Evolutionary conservation across 2,329 filamentous ascomycete species (phyloP), one percentile per base, ranked within the genome.

Genomic region (Xylariaceae sp.): DNA sequence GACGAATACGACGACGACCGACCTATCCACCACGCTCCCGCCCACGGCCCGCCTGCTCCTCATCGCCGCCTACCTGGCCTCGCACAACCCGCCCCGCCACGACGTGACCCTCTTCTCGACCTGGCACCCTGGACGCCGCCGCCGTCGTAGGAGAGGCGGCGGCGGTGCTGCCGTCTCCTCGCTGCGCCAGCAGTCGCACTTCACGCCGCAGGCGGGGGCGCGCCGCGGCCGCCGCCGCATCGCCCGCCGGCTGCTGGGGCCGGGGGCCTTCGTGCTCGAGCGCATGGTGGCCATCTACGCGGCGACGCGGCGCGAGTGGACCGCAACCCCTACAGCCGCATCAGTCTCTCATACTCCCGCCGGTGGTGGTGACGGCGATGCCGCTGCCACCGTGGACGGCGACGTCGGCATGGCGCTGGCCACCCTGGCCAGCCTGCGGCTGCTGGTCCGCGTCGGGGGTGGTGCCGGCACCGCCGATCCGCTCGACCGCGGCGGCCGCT

Each of bases 31-130:
- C 16, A 64, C 77, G 4, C 68, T 92, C 5, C 84, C 85, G 0
- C 80, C 79, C 34, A 83, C 80, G 31, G 80, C 84, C 2, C 80
- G 83, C 25, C 72, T 84, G 33, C 69, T 90, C 18, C 72, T 92
- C 9, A 68, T 88, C 17, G 77, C 84, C 22, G 80, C 84, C 3
- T 92, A 92, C 59, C 74, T 92, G 3, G 82, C 85, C 32, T 87
- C 83, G 2, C 85, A 86, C 67, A 92, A 89, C 55, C 75, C 81
- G 11, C 63, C 81, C 1, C 72, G 77, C n/a, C 76, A 83, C 51
- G 85, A 92, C 55, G 63, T 76, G 4, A 68, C 76, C 1, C 76
- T 86, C 51, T 92, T 92, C 64, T 86, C 83, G 46, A 86, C 83
- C 10, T 71, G 75, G 50, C 71, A 79, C 36, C 58, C 77, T 56